Conservation (phyloP, 192 early-diverging fungal species). For the Rhizophagus prolifer region DNA sequence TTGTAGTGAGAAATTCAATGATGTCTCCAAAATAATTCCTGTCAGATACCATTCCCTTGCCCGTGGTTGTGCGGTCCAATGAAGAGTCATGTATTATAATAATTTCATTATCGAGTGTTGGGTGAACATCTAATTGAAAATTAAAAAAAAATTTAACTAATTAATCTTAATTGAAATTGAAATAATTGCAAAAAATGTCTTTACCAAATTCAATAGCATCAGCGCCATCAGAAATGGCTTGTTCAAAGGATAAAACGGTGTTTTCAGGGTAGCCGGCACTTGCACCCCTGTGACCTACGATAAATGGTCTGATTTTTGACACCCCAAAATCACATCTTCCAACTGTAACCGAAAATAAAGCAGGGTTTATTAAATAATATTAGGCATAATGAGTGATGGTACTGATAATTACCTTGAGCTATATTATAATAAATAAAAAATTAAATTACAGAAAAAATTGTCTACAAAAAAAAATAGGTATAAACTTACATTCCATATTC, state of each 20-base stretch:
- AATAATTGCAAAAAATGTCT: background rate
- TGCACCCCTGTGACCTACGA: conserved; percentile 44
- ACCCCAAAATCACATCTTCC: background rate
- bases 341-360: no score
- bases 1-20: conserved; percentile 51
- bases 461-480: background rate
- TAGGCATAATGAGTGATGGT: no score
- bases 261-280: conserved; percentile 56
- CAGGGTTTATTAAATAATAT: no score
- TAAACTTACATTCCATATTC: background rate
- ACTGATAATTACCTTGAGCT: background rate
- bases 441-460: background rate
- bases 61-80: conserved; percentile 52
- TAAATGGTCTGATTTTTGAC: background rate
- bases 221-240: conserved; percentile 51
- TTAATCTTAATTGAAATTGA: background rate
- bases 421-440: background rate
- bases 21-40: conserved; percentile 50
- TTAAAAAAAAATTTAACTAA: conserved; percentile 14
- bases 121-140: conserved; percentile 45
- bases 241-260: conserved; percentile 50
- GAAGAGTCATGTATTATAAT: conserved; percentile 56
- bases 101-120: conserved; percentile 53
- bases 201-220: conserved; percentile 52
- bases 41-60: conserved; percentile 42